Base-by-base conservation (phyloP, 2,329 filamentous ascomycete genomes). In the Chlorencoelia australis region DNA sequence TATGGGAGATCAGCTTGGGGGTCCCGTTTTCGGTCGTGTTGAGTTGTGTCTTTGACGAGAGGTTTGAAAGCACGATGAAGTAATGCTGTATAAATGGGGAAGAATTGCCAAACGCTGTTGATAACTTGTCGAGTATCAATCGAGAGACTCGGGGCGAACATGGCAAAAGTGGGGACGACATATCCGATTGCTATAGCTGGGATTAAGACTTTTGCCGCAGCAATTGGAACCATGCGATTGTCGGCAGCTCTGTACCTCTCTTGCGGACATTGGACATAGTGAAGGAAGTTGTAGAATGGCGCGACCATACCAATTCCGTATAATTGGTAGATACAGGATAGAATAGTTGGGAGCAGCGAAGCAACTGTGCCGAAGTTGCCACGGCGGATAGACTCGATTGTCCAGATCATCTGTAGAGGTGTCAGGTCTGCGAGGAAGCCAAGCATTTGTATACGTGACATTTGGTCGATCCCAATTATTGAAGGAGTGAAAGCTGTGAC, bases 21-120 rank as follows among this genome's bases (percentile, higher is more conserved):
- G 15, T 36, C 20, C 11, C 30, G 8, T n/a, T 30, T 18, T 19
- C 34, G 29, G 13, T 29, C 10, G 1, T 17, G n/a, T n/a, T 20
- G 25, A 16, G 34, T 36, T 9, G 34, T 36, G 9, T 36, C 34
- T 9, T 36, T 36, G n/a, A 36, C 19, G 15, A 18, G 4, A 5
- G 24, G 14, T 2, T 17, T 22, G 4, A 22, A 10, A 17, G 30
- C 7, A 13, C 26, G 29, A 25, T 30, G 25, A 33, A 27, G 38
- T 9, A 26, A 42, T 35, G 17, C 45, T 43, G 30, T 45, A 45
- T 3, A 50, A 29, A 36, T 50, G 4, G 54, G 54, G 33, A 53
- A 55, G 6, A 60, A 54, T 43, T 71, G 67, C 65, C 68, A 71
- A 24, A 47, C 16, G 2, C 46, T 49, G 29, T 53, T 54, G 16